These are phyloP conservation scores for Ophiocordyceps australis DNA, from an alignment of 2,329 filamentous ascomycete species.

Conservation along the genomic window DNA sequence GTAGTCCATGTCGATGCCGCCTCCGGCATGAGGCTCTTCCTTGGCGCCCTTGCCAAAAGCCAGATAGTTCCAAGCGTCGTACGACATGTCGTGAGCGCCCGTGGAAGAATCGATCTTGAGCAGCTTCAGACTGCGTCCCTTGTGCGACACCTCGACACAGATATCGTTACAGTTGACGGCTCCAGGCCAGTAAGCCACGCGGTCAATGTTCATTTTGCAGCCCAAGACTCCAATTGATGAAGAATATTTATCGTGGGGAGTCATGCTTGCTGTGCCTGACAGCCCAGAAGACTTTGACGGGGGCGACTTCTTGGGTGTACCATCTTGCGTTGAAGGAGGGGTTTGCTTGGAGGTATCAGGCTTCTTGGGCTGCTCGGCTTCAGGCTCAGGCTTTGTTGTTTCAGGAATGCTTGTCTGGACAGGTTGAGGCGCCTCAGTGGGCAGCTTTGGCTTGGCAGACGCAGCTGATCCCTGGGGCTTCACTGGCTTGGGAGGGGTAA, in stretches of 20 bases:
- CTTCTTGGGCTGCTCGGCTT: no score
- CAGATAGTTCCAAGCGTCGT: slow-evolving; percentile 44
- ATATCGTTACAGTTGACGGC: slow-evolving; percentile 34
- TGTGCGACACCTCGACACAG: slow-evolving; percentile 33
- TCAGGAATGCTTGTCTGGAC: no score
- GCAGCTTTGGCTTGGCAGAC: no score
- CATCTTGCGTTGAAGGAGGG: no score
- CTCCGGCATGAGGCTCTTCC: slow-evolving; percentile 24
- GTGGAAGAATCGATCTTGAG: slow-evolving; percentile 36
- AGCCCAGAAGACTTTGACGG: no score
- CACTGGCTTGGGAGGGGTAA: no score
- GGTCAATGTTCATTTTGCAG: slow-evolving; percentile 42
- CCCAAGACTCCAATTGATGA: slow-evolving; percentile 39
- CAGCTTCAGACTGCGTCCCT: slow-evolving; percentile 32
- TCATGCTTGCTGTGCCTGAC: no score
- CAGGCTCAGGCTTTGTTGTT: no score
- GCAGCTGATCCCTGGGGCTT: no score
- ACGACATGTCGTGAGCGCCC: slow-evolving; percentile 39
- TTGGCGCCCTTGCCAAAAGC: slow-evolving; percentile 28
- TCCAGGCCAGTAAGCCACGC: slow-evolving; percentile 41
- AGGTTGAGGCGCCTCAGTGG: no score
- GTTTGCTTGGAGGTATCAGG: no score
- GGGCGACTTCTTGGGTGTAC: no score
- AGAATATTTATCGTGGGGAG: slow-evolving; percentile 37
- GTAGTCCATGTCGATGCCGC: slow-evolving; percentile 26